Conservation (phyloP, 2,329 filamentous ascomycete genomes). For the Raffaelea deltoideospora region DNA sequence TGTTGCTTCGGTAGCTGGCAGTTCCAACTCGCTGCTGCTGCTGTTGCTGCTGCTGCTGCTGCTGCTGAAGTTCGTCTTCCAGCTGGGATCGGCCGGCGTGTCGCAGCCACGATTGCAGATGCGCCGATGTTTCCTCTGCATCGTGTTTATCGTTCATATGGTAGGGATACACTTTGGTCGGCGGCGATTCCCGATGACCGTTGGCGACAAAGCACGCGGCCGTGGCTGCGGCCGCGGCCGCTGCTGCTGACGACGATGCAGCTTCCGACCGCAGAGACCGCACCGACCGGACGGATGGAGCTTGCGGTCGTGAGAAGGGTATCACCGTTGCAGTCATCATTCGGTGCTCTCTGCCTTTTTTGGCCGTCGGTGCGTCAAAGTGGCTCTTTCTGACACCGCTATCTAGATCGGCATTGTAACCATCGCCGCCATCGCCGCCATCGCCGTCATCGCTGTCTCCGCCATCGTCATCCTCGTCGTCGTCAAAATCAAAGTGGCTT, state of each 20-base stretch:
- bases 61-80: background rate
- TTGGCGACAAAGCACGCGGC: background rate
- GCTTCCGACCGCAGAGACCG: background rate
- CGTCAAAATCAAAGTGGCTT: conserved; percentile 1
- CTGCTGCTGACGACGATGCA: background rate
- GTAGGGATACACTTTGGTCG: background rate
- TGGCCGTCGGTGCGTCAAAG: no score
- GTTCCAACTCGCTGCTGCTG: background rate
- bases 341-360: conserved; percentile 2
- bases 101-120: conserved; percentile 6
- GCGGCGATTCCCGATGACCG: no score
- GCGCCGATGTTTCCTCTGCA: conserved; percentile 2
- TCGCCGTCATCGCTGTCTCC: background rate
- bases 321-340: conserved; percentile 5
- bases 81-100: background rate
- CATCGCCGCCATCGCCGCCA: no score
- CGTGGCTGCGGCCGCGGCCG: background rate
- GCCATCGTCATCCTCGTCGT: background rate
- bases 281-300: background rate
- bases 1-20: no score
- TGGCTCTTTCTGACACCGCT: no score
- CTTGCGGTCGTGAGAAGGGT: conserved; percentile 2
- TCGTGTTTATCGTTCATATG: no score
- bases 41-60: background rate
- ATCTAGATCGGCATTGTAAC: conserved; percentile 1